A percentile compares a stretch with the other conserved stretches of the same genome.
Evolutionary conservation across 1,284 basidiomycete species (phyloP).

Genomic region (Ustilago xerochloae): DNA sequence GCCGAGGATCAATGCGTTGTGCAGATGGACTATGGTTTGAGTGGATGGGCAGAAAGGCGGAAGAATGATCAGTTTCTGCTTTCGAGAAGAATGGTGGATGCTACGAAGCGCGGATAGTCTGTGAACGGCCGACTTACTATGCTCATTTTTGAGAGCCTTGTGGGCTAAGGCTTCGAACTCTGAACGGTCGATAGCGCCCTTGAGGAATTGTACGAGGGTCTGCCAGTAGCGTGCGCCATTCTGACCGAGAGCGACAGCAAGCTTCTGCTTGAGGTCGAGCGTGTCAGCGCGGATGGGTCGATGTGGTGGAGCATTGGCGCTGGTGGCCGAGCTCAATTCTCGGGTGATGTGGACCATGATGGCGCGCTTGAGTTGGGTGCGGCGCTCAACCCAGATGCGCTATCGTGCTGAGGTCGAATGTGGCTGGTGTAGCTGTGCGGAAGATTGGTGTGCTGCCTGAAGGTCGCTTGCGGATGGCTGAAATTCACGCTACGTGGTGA

Average conservation of each 20-base stretch:
- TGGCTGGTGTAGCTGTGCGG: not conserved
- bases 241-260: conserved; percentile 61
- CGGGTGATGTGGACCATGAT: conserved; percentile 33
- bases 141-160: conserved; percentile 55
- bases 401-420: conserved; percentile 2
- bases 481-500: not conserved
- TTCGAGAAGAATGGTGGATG: not conserved
- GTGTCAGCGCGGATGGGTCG: conserved; percentile 59
- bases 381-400: conserved; percentile 13
- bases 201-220: conserved; percentile 67
- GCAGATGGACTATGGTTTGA: conserved; percentile 65
- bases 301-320: conserved; percentile 30
- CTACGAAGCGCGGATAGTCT: not conserved
- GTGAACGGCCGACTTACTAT: conserved; percentile 56
- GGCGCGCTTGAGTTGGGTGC: conserved; percentile 28
- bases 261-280: conserved; percentile 60
- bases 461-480: not conserved
- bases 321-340: conserved; percentile 39
- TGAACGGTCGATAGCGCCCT: conserved; percentile 66
- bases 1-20: conserved; percentile 69
- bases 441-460: not conserved
- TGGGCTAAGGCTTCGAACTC: conserved; percentile 68
- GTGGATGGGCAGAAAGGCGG: not conserved
- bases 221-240: conserved; percentile 68
- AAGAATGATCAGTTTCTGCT: not conserved